Conservation (phyloP, 441 rosid species). For the Manihot esculenta region DNA sequence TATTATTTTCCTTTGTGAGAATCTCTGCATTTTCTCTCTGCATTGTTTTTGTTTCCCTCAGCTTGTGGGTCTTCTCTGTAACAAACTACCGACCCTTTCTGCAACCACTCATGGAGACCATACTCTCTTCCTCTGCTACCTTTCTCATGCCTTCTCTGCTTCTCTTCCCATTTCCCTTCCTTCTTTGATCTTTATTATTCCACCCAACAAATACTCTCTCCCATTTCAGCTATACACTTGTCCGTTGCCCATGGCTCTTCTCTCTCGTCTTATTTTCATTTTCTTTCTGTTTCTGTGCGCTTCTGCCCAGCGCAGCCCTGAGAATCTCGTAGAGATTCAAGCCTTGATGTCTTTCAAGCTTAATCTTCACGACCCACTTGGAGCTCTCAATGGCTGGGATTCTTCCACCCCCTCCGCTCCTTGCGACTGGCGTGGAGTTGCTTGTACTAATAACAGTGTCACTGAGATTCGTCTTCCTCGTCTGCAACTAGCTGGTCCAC, state of each 20-base stretch:
- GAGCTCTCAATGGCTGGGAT: slow-evolving; percentile 72
- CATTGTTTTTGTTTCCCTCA: not conserved
- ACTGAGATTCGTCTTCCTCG: slow-evolving; percentile 73
- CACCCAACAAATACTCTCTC: too few species aligned
- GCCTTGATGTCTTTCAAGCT: slow-evolving; percentile 71
- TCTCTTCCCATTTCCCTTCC: not conserved
- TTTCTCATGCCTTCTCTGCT: not conserved
- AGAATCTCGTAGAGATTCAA: slow-evolving; percentile 53
- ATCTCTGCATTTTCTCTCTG: slow-evolving; percentile 5
- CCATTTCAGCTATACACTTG: not conserved
- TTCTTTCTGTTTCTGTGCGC: slow-evolving; percentile 31
- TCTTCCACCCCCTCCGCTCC: slow-evolving; percentile 70
- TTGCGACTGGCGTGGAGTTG: slow-evolving; percentile 85
- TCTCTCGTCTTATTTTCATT: slow-evolving; percentile 3
- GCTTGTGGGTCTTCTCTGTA: not conserved
- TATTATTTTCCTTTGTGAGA: not conserved
- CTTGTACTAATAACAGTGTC: slow-evolving; percentile 58
- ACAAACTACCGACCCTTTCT: not conserved
- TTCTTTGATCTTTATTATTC: not conserved
- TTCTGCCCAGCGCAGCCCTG: slow-evolving; percentile 31
- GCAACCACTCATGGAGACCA: too few species aligned
- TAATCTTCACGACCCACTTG: slow-evolving; percentile 71
- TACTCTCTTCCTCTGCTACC: not conserved
- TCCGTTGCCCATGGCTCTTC: slow-evolving; percentile 5
- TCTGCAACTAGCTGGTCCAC: slow-evolving; percentile 68